Conservation (phyloP, 2,329 filamentous ascomycete species). For the Tolypocladium guangdongense region DNA sequence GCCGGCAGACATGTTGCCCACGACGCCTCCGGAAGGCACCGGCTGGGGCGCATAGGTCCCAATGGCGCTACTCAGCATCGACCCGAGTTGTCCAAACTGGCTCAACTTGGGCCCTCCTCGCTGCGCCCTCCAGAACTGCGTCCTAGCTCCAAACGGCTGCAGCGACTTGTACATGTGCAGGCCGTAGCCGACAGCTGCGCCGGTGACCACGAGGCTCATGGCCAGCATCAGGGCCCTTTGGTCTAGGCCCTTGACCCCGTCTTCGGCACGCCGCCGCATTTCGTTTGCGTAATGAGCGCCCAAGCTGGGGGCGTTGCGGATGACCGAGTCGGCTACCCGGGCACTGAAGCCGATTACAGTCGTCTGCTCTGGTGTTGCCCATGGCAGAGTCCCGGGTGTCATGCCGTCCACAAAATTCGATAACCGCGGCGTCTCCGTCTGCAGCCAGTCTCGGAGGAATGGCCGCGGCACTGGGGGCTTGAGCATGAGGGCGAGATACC, state of each 20-base stretch:
- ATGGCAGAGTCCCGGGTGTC: slow-evolving; percentile 15
- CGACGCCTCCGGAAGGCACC: slow-evolving; percentile 5
- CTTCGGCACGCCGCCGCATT: slow-evolving; percentile 24
- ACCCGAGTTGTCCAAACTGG: slow-evolving; percentile 36
- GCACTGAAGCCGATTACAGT: slow-evolving; percentile 13
- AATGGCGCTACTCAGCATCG: slow-evolving; percentile 28
- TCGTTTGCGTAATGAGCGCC: slow-evolving; percentile 25
- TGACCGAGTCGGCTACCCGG: slow-evolving; percentile 22
- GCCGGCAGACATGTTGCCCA: slow-evolving; percentile 1
- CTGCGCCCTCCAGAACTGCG: slow-evolving; percentile 30
- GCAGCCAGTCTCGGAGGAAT: slow-evolving; percentile 30
- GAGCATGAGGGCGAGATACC: slow-evolving; percentile 67
- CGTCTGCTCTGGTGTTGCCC: slow-evolving; percentile 10
- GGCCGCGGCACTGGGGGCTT: slow-evolving; percentile 32
- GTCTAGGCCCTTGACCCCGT: slow-evolving; percentile 20
- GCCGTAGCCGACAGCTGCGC: slow-evolving; percentile 27
- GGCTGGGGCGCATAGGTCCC: slow-evolving; percentile 12
- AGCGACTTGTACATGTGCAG: slow-evolving; percentile 28
- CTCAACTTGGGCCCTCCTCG: slow-evolving; percentile 21
- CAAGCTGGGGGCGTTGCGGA: slow-evolving; percentile 23
- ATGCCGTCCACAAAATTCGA: slow-evolving; percentile 21
- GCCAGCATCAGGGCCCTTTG: slow-evolving; percentile 19
- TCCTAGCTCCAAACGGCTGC: slow-evolving; percentile 32
- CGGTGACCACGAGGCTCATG: slow-evolving; percentile 23
- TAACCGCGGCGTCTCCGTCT: slow-evolving; percentile 17